These are phyloP conservation scores for Magnusiomyces ingens DNA, from an alignment of 1,139 yeast genomes.

Conservation along the genomic window DNA sequence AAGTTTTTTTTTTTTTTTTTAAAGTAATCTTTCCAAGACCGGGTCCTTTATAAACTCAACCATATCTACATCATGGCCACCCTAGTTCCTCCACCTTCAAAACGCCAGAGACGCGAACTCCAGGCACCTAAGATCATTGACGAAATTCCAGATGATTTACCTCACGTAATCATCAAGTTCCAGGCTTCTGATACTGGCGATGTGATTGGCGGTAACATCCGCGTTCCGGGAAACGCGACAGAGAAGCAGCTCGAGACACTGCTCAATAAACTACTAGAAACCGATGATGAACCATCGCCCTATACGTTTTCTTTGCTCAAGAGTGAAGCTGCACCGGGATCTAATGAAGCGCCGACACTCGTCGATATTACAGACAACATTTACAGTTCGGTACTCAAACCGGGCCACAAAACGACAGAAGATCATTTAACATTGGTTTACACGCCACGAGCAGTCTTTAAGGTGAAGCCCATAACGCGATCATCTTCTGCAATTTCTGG, in stretches of 20 bases:
- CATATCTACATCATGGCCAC: slow-evolving; percentile 62
- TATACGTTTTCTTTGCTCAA: slow-evolving; percentile 69
- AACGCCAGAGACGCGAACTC: slow-evolving; percentile 77
- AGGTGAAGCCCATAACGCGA: slow-evolving; percentile 85
- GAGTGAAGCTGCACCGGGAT: slow-evolving; percentile 36
- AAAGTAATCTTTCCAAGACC: not conserved
- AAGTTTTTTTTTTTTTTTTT: not conserved
- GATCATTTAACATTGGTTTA: slow-evolving; percentile 85
- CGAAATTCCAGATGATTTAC: slow-evolving; percentile 68
- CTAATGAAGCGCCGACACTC: slow-evolving; percentile 33
- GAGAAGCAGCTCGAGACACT: slow-evolving; percentile 85
- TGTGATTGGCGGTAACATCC: slow-evolving; percentile 69
- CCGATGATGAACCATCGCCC: slow-evolving; percentile 76
- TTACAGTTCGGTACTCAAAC: slow-evolving; percentile 73
- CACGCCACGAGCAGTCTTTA: slow-evolving; percentile 93
- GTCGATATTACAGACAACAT: slow-evolving; percentile 74
- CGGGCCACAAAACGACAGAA: slow-evolving; percentile 84
- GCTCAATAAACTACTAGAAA: slow-evolving; percentile 49
- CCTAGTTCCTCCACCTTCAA: slow-evolving; percentile 86
- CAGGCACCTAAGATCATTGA: slow-evolving; percentile 75
- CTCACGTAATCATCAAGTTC: slow-evolving; percentile 80
- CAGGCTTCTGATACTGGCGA: slow-evolving; percentile 97
- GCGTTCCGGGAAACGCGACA: slow-evolving; percentile 87
- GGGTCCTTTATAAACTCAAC: too few species aligned
- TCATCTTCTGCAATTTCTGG: slow-evolving; percentile 92